Evolutionary conservation across 805 yeast species (phyloP), one percentile per base, ranked within the genome.

Genomic region (Candida sonorensis): DNA sequence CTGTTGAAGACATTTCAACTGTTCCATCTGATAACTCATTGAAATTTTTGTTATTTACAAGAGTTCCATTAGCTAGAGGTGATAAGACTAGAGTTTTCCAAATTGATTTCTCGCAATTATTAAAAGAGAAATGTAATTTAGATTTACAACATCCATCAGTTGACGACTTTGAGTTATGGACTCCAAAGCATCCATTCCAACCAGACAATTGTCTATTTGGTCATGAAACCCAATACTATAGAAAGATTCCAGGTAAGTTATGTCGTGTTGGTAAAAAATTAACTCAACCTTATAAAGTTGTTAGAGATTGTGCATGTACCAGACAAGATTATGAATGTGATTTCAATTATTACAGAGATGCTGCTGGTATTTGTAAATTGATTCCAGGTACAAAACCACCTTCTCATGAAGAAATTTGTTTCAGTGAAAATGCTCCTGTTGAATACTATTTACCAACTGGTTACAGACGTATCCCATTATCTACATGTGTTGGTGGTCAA

Each of bases 271-370:
- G 74, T 33, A 68, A 70, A 9, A 66, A 73, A 26, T 59, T 80
- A 23, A 55, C 62, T 17, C 67, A 70, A 19, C 86, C 85, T 5
- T 70, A 64, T 50, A 66, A 66, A 44, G 66, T 72, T 3, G 54
- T 69, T 7, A 64, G 74, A 40, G 78, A 82, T 53, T 88, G 97
- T 62, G 56, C 81, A 1, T 88, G 97, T 62, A 68, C 88, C 0
- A 70, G 92, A 53, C 70, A 72, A 36, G 97, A 87, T 49, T 90
- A 62, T 50, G 97, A 88, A 55, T 88, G 97, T 69, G 97, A 88
- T 53, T 82, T 75, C 64, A 85, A 86, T 57, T 86, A 69, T 54
- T 67, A 56, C 41, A 68, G 80, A 34, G 81, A 77, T 36, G 39
- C 47, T 0, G 90, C 81, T 46, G 90, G 90, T 18, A 75, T 82